Evolutionary conservation across 2,329 filamentous ascomycete genomes (phyloP).

Genomic region (Monosporascus sp.): DNA sequence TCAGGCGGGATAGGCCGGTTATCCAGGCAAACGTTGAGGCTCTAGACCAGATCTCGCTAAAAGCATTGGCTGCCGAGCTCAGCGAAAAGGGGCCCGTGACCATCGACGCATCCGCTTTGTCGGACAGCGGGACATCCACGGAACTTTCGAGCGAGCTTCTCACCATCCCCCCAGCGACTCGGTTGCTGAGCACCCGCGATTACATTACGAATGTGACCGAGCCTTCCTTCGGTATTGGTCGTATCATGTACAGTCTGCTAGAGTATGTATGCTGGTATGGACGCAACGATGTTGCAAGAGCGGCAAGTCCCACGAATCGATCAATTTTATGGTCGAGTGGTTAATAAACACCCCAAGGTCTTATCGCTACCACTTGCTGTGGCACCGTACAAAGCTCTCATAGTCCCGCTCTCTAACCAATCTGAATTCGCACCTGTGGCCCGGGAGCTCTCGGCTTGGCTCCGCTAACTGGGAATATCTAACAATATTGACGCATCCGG

Average conservation of each 20-base stretch:
- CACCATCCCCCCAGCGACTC: neutral
- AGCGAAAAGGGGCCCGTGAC: no score
- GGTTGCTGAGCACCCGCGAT: no score
- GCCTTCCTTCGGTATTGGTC: no score
- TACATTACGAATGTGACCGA: no score
- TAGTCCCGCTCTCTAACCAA: conserved; percentile 58
- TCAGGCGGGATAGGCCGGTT: conserved; percentile 61
- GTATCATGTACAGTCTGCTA: no score
- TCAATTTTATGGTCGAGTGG: no score
- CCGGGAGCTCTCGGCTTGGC: conserved; percentile 44
- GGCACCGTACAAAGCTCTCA: conserved; percentile 59
- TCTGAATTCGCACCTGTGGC: conserved; percentile 53
- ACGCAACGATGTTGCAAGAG: no score
- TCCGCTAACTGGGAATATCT: conserved; percentile 40
- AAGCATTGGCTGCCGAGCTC: conserved; percentile 39
- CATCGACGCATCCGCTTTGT: neutral
- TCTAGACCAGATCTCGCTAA: conserved; percentile 54
- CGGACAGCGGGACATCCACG: neutral
- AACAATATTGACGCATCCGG: conserved; percentile 54
- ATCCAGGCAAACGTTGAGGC: conserved; percentile 57
- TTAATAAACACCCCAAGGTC: conserved; percentile 31
- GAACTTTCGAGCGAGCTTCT: neutral
- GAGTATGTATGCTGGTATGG: no score
- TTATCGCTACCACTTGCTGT: conserved; percentile 59
- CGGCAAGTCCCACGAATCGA: no score